Percentiles rank a stretch among this genome's conserved stretches.
Evolutionary conservation across 192 early-diverging fungal species (phyloP).

Genomic region (Backusella morwellensis): DNA sequence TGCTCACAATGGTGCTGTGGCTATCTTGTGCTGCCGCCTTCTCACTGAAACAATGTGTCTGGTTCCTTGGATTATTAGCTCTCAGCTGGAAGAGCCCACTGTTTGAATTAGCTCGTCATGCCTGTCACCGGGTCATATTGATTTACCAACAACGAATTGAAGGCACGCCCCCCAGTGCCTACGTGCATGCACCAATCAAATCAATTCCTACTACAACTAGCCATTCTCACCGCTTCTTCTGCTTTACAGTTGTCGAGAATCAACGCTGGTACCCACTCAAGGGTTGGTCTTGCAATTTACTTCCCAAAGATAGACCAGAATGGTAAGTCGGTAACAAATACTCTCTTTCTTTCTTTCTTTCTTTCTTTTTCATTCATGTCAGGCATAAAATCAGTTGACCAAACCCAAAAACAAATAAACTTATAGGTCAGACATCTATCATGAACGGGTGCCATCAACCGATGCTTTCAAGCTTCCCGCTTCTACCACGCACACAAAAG

Average conservation of each 20-base stretch:
- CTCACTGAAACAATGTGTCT: not conserved
- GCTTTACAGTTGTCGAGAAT: not conserved
- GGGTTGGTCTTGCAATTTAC: not conserved
- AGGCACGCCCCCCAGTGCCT: not conserved
- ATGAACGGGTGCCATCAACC: not conserved
- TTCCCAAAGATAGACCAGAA: not conserved
- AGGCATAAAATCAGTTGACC: not conserved
- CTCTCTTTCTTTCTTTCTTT: not conserved
- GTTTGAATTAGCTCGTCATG: not conserved
- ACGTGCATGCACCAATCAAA: not conserved
- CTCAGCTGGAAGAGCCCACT: not conserved
- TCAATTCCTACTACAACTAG: too few species aligned
- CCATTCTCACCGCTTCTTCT: not conserved
- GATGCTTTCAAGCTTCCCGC: not conserved
- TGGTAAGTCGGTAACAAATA: not conserved
- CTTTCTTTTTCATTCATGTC: not conserved
- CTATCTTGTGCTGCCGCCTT: not conserved
- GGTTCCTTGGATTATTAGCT: not conserved
- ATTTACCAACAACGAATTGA: not conserved
- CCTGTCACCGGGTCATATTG: not conserved
- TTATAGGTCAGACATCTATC: slow-evolving; percentile 1
- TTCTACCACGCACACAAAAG: not conserved
- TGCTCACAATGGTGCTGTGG: not conserved
- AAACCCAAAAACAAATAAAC: not conserved
- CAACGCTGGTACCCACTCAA: not conserved